Conservation (phyloP, 192 early-diverging fungal species). For the Coemansia sp. region DNA sequence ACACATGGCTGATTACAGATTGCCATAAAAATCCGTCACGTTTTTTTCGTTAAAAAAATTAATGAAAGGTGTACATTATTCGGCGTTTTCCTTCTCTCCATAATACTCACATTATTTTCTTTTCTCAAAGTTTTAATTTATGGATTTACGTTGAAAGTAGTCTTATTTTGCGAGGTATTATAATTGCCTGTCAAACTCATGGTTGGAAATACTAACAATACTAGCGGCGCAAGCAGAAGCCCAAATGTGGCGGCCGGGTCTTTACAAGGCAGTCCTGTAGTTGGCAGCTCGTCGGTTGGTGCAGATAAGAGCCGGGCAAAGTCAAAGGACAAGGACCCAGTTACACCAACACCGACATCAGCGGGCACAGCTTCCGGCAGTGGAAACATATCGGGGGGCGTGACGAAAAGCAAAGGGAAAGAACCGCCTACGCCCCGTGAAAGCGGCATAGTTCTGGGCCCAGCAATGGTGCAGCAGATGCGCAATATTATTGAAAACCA, state of each 20-base stretch:
- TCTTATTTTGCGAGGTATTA: neutral
- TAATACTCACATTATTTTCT: neutral
- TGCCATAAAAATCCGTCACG: neutral
- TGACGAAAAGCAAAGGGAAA: constrained; percentile 21
- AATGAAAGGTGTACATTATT: too few relatives aligned
- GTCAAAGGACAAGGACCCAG: constrained; percentile 12
- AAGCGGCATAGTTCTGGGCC: constrained; percentile 39
- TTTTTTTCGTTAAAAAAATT: neutral
- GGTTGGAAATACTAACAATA: constrained; percentile 11
- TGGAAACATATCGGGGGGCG: neutral
- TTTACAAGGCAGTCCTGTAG: constrained; percentile 7
- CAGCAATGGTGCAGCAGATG: constrained; percentile 53
- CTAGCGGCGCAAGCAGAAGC: constrained; percentile 13
- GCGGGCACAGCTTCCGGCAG: neutral
- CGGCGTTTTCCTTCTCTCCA: neutral
- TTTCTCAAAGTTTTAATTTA: too few relatives aligned
- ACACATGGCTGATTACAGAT: neutral
- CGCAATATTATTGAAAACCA: constrained; percentile 49
- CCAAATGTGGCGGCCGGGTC: constrained; percentile 5
- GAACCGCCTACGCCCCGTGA: constrained; percentile 24
- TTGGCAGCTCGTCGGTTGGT: neutral
- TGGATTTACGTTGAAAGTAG: too few relatives aligned
- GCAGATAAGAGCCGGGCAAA: constrained; percentile 19
- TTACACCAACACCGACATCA: constrained; percentile 1
- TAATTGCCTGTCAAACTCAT: neutral